Evolutionary conservation across 345 rosid genomes (phyloP).

Genomic region (Eucalyptus coolabah): DNA sequence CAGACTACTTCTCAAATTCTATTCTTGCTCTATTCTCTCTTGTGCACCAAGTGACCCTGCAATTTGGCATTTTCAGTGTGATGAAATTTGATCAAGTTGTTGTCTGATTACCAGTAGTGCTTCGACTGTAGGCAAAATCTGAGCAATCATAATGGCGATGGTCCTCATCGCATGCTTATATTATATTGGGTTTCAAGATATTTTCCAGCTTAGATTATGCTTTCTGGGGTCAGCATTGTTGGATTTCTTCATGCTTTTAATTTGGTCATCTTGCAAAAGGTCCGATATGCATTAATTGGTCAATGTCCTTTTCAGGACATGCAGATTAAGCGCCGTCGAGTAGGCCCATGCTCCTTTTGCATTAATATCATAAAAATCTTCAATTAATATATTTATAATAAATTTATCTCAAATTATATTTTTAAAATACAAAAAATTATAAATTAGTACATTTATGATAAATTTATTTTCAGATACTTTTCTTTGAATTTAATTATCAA

Average conservation of each 20-base stretch:
- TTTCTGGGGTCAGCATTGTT: neutral
- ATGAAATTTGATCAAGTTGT: neutral
- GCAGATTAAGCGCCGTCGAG: neutral
- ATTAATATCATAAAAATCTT: no score
- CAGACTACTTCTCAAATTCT: neutral
- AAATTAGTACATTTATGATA: no score
- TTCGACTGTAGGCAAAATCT: neutral
- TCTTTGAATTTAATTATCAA: fast-evolving
- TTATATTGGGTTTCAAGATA: neutral
- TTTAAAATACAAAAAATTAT: no score
- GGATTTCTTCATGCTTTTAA: neutral
- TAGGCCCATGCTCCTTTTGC: neutral
- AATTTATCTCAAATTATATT: no score
- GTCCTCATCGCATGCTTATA: neutral
- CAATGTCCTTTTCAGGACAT: neutral
- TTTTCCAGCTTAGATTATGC: neutral
- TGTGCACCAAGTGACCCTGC: neutral
- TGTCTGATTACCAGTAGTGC: neutral
- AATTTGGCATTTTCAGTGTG: neutral
- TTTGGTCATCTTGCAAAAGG: neutral
- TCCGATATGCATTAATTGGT: neutral
- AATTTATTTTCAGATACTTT: fast-evolving
- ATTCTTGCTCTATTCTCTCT: neutral
- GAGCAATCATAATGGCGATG: neutral
- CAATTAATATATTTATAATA: no score